phyloP scores from a whole-genome alignment of 2,329 filamentous ascomycete species.

The Lecanosticta acicola region DNA sequence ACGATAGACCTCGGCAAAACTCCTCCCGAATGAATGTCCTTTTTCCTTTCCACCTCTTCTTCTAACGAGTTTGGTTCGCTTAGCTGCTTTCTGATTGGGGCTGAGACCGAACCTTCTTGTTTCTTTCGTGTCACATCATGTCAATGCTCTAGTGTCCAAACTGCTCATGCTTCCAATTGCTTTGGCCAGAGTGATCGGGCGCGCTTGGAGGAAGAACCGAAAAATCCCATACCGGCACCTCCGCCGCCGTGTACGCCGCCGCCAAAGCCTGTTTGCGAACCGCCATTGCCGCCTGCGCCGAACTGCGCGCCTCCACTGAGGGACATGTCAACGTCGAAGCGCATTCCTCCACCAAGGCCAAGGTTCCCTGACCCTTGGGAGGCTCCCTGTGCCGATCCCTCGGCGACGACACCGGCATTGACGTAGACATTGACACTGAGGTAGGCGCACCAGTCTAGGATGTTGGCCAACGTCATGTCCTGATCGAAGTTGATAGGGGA shows the following conservation, averaged over 20 bases:
- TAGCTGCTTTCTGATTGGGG: too few relatives aligned
- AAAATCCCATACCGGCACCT: background rate
- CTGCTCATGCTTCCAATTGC: background rate
- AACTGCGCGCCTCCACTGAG: background rate
- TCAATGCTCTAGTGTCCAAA: too few relatives aligned
- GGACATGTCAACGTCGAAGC: background rate
- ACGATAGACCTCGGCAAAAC: too few relatives aligned
- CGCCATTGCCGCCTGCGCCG: background rate
- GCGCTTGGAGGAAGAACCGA: background rate
- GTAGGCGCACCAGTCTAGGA: conserved; percentile 16
- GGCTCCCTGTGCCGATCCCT: background rate
- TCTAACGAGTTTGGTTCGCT: too few relatives aligned
- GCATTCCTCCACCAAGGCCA: background rate
- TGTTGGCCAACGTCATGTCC: conserved; percentile 14
- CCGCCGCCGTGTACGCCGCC: background rate
- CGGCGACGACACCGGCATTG: conserved; percentile 8
- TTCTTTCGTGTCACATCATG: too few relatives aligned
- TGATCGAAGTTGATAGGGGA: conserved; percentile 7
- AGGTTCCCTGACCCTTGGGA: conserved; percentile 3
- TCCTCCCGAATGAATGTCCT: too few relatives aligned
- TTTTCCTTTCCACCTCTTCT: too few relatives aligned
- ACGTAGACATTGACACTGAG: conserved; percentile 9
- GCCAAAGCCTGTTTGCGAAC: too few relatives aligned
- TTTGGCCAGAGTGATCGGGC: background rate
- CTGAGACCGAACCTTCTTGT: too few relatives aligned